Base-by-base conservation (phyloP, 73 alveolate genomes). In the Paramecium sexaurelia region DNA sequence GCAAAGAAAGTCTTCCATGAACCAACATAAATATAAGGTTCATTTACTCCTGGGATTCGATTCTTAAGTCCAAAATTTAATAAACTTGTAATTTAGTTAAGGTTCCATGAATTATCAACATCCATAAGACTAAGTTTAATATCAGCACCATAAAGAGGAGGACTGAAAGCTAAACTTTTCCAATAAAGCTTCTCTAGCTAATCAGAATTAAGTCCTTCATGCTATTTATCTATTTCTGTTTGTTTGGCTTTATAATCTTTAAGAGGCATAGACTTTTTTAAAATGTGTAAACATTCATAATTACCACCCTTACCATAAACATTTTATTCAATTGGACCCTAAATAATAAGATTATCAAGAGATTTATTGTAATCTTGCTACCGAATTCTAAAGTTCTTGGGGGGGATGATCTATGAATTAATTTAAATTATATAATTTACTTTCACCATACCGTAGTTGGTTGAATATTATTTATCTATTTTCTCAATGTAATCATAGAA, bases 141-240 rank as follows among this genome's bases (percentile, higher is more conserved):
- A 78, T 96, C 99, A 13, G 99, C 98, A 22, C 99, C 99, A 40
- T 96, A 96, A 1, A 96, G 93, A 33, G 99, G 98, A 35, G 99
- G 95, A 71, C 95, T 93, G 40, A 92, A 94, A 84, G 96, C 95
- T 22, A 96, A 67, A 11, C 95, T 94, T 71, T 85, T 93, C 99
- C 99, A 96, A 71, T 95, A 96, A 94, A 94, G 95, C 43, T 85
- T 85, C 92, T 96, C 99, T 6, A 95, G 85, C 56, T 95, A 92
- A 15, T 92, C 94, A 19, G 71, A 86, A 22, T 95, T 73, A 57
- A 92, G 94, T 27, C 86, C 85, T 7, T 71, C 91, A n/a, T 69
- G 69, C 5, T 56, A 24, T 69, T 55, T 91, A 40, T 96, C 98
- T 37, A 82, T 78, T 66, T 88, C 94, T 13, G 27, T 56, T 47